These are phyloP conservation scores for Cyphellophora attinorum DNA, from an alignment of 2,329 filamentous ascomycete species.

Conservation along the genomic window DNA sequence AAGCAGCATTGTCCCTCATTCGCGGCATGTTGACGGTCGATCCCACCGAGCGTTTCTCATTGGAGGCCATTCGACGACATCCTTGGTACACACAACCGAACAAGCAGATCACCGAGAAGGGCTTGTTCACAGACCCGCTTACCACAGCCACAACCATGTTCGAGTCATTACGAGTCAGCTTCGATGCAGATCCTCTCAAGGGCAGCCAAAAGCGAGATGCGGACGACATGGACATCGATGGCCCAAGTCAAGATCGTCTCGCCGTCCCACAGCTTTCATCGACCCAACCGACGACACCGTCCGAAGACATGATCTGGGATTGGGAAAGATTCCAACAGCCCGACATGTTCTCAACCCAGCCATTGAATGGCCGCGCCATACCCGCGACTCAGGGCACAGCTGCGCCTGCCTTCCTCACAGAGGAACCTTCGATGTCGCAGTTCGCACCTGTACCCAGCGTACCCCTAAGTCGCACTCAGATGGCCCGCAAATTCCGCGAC, in stretches of 20 bases:
- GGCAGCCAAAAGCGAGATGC: slow-evolving; percentile 29
- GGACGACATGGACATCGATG: slow-evolving; percentile 64
- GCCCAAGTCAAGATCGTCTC: slow-evolving; percentile 20
- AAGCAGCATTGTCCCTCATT: slow-evolving; percentile 67
- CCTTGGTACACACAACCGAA: slow-evolving; percentile 90
- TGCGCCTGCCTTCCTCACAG: slow-evolving; percentile 47
- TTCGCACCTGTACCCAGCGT: slow-evolving; percentile 73
- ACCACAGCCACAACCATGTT: slow-evolving; percentile 91
- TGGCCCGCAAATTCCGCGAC: slow-evolving; percentile 77
- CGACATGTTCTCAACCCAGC: slow-evolving; percentile 23
- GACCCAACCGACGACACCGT: slow-evolving; percentile 76
- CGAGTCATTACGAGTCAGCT: slow-evolving; percentile 80
- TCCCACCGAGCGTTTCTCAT: slow-evolving; percentile 64
- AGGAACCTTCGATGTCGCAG: slow-evolving; percentile 76
- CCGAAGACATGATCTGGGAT: slow-evolving; percentile 68
- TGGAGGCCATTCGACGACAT: slow-evolving; percentile 77
- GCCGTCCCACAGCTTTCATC: slow-evolving; percentile 51
- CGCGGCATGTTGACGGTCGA: slow-evolving; percentile 89
- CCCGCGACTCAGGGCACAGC: slow-evolving; percentile 39
- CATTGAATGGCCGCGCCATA: slow-evolving; percentile 13
- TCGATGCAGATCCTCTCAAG: slow-evolving; percentile 56
- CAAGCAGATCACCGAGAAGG: slow-evolving; percentile 62
- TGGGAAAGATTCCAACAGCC: slow-evolving; percentile 69
- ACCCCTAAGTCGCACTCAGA: slow-evolving; percentile 77
- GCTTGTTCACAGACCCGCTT: slow-evolving; percentile 67